Evolutionary conservation across 768 basidiomycete species (phyloP), one percentile per base, ranked within the genome.

Genomic region (Boletellus ananas): DNA sequence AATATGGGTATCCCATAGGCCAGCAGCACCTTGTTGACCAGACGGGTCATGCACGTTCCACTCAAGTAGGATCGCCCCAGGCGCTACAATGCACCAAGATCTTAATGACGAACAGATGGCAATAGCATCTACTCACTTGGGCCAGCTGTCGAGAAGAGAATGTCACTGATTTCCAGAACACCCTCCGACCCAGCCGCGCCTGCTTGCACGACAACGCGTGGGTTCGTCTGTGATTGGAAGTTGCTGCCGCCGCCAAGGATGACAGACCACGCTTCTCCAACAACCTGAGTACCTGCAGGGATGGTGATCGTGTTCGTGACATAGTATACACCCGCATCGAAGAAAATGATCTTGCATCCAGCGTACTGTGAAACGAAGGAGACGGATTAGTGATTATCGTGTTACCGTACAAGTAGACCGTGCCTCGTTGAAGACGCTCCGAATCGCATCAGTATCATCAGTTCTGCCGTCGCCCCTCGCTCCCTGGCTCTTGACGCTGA

Each of bases 321-420:
- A 38, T 72, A 55, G 65, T 80, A 79, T n/a, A 71, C 72, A 8
- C 79, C 79, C 2, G 85, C 84, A 56, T 91, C 90, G 60, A 90
- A 81, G 72, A 87, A 90, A 34, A 91, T 83, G 61, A 92, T 84
- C 60, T 83, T 88, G 74, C 82, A 82, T 5, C 82, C 83, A 7
- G 82, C 70, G 57, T 76, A 86, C 86, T 88, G 47, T 7, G 6
- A 21, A 6, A 20, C 0, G 35, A 27, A 17, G 10, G 3, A 1
- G 18, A 31, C 12, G 18, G 40, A 27, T 29, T n/a, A 2, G 5
- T 0, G 1, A 17, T 12, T 17, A 23, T 14, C 6, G 3, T 11
- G 11, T 18, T 31, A 13, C 2, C 17, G 18, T 1, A 17, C 13
- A 27, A 11, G 2, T 0, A 10, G 35, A 10, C 6, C 6, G 13